These are phyloP conservation scores for Colletotrichum chrysophilum DNA, from an alignment of 2,329 filamentous ascomycete species.

Conservation along the genomic window DNA sequence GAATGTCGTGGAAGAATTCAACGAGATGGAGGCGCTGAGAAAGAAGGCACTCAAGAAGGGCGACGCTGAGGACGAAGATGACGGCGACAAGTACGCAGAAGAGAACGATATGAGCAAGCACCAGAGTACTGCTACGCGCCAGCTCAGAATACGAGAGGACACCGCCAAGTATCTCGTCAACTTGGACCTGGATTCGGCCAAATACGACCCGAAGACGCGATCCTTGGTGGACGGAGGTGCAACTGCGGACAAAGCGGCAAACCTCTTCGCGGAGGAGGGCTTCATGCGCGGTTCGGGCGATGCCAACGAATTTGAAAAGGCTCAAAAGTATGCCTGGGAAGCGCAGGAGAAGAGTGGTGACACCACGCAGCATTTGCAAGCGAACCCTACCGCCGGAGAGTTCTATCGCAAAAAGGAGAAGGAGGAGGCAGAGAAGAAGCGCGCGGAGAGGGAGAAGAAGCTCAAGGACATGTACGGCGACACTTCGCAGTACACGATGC, in stretches of 20 bases:
- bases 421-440: slow-evolving; percentile 74
- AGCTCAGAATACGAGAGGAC: slow-evolving; percentile 91
- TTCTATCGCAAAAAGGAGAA: slow-evolving; percentile 80
- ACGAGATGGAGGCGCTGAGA: slow-evolving; percentile 81
- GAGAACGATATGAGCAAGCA: slow-evolving; percentile 97
- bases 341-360: slow-evolving; percentile 82
- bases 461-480: slow-evolving; percentile 85
- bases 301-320: slow-evolving; percentile 88
- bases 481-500: slow-evolving; percentile 54
- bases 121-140: slow-evolving; percentile 87
- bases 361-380: slow-evolving; percentile 87
- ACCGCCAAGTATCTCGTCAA: slow-evolving; percentile 97
- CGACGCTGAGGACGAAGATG: slow-evolving; percentile 56
- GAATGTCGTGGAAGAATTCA: slow-evolving; percentile 86
- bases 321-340: slow-evolving; percentile 93
- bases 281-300: slow-evolving; percentile 90
- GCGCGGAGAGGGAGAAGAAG: slow-evolving; percentile 69
- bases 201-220: slow-evolving; percentile 96
- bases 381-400: slow-evolving; percentile 93
- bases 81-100: slow-evolving; percentile 83
- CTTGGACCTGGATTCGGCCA: slow-evolving; percentile 92
- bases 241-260: slow-evolving; percentile 78
- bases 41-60: slow-evolving; percentile 52
- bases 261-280: slow-evolving; percentile 89
- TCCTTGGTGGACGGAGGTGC: slow-evolving; percentile 88